Evolutionary conservation across 73 alveolate genomes (phyloP).

Genomic region (Diophrys appendiculata): DNA sequence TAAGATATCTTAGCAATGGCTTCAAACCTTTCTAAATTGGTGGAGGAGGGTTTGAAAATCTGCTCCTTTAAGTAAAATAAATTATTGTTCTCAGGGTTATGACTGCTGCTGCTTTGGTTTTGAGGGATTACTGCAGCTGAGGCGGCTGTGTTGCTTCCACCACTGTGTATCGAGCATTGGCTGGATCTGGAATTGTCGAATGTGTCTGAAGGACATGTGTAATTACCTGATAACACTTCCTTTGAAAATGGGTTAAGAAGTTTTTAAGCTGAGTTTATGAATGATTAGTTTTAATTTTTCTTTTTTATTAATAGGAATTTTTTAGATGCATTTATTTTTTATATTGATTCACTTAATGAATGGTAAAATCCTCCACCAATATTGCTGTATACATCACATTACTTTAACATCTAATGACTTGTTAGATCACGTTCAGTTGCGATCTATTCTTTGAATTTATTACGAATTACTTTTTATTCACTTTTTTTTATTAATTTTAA

Average conservation of each 20-base stretch:
- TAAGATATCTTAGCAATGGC: too few species aligned
- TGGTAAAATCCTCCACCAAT: constrained; percentile 6
- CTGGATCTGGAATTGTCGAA: too few species aligned
- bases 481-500: constrained; percentile 44
- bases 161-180: too few species aligned
- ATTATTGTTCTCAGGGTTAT: too few species aligned
- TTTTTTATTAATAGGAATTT: too few species aligned
- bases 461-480: constrained; percentile 30
- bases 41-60: too few species aligned
- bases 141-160: too few species aligned
- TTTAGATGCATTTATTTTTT: neutral
- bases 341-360: neutral
- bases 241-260: neutral
- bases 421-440: constrained; percentile 8
- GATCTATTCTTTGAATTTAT: constrained; percentile 14
- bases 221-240: neutral
- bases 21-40: too few species aligned
- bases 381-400: neutral
- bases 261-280: neutral
- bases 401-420: neutral
- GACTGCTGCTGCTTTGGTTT: too few species aligned
- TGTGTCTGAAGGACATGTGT: neutral
- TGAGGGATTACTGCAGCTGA: too few species aligned
- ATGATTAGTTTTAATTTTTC: neutral
- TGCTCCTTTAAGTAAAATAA: too few species aligned